phyloP scores from a whole-genome alignment of 192 early-diverging fungal species.

The Backusella tarrabulga region DNA sequence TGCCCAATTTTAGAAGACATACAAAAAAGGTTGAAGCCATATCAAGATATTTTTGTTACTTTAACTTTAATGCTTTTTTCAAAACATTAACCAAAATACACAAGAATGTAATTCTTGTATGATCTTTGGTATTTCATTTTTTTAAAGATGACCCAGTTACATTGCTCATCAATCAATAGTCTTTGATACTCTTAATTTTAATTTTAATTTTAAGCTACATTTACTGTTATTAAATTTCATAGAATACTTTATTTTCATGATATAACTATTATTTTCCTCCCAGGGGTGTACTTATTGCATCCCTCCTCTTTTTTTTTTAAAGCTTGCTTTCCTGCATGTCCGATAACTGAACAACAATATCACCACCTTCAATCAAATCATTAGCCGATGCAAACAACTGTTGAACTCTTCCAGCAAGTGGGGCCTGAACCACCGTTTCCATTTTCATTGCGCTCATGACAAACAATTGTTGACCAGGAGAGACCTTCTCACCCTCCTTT shows the following conservation, averaged over 20 bases:
- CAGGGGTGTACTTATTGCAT: too few species aligned
- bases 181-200: too few species aligned
- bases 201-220: too few species aligned
- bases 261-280: too few species aligned
- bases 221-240: too few species aligned
- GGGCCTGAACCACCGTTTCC: constrained; percentile 34
- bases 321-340: constrained; percentile 26
- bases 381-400: constrained; percentile 19
- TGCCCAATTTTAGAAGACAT: neutral
- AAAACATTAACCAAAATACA: neutral
- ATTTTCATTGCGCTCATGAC: constrained; percentile 41
- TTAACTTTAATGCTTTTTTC: neutral
- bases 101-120: neutral
- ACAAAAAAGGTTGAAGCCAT: neutral
- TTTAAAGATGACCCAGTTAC: too few species aligned
- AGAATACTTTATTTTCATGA: too few species aligned
- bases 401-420: constrained; percentile 13
- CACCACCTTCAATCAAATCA: constrained; percentile 35
- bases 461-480: constrained; percentile 28
- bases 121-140: too few species aligned
- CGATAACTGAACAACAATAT: constrained; percentile 29
- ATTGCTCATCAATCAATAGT: too few species aligned
- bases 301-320: neutral
- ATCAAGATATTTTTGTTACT: neutral
- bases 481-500: constrained; percentile 19